Base-by-base conservation (phyloP, 768 basidiomycete genomes). In the Mycena haematopus region DNA sequence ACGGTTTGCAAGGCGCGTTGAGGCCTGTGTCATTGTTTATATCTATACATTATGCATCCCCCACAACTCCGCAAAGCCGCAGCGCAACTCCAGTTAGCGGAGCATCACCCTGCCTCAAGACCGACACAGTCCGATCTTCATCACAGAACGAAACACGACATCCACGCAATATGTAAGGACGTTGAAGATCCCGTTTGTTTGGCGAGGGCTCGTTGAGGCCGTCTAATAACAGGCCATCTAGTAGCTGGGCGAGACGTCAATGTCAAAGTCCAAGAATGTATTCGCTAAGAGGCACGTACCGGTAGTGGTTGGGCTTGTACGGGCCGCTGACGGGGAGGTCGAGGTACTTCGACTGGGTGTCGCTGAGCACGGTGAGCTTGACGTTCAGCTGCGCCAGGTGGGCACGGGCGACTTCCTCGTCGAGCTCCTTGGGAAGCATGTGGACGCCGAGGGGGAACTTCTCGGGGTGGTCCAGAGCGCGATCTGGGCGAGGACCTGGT, bases 341-440 rank as follows among this genome's bases (percentile, higher is more conserved):
- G 65, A 99, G 87, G 85, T 99, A 99, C 50, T 80, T 78, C 69
- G 95, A 86, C 80, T 99, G 97, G 65, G 83, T 84, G 14, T 83
- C 38, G 25, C 82, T 79, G 67, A 95, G 83, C 65, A 80, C 79
- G 47, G 95, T 96, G 77, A 99, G 85, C 83, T 96, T 95, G 82
- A 99, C 93, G 74, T 93, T 94, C 72, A 99, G 85, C 73, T 92
- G 89, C 52, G 83, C 84, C 60, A 98, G 83, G 79, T 99, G 97
- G 53, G 97, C 95, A 69, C 96, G 93, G 46, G 97, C 97, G 69
- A 99, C 97, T 79, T 98, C 96, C 84, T 99, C 97, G 71, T 99
- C 97, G 68, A 99, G 91, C 65, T 93, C 90, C 84, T 99, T 99
- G 68, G 96, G 97, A 52, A 99, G 84, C 80, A 99, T 96, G 86